Base-by-base conservation (phyloP, 1,284 basidiomycete genomes). In the Cerioporus squamosus region DNA sequence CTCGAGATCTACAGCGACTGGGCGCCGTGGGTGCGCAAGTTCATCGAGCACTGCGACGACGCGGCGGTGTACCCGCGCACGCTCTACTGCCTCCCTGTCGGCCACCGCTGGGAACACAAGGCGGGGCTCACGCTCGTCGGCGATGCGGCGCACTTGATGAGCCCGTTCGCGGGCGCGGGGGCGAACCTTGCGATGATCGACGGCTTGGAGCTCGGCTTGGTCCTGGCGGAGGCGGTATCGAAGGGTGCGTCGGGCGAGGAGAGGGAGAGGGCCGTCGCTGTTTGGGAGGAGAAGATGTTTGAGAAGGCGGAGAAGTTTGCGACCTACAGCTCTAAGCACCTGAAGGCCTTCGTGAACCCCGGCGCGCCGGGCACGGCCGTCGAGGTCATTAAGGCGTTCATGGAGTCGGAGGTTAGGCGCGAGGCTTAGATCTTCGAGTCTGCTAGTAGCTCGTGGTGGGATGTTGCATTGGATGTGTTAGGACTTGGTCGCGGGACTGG, bases 91-190 rank as follows among this genome's bases (percentile, higher is more conserved):
- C 38, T 39, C 38, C 38, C 38, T 12, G 38, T 39, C 3, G 38
- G 18, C 38, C 38, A 39, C 12, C 38, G 18, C 1, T 39, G 38
- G 23, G 44, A 45, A 22, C 44, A 45, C 44, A 23, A 24, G 15
- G 5, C 20, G n/a, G 44, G 60, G 3, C 53, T 54, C 33, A 68
- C 68, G 23, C 56, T 15, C 80, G 81, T 61, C 62, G 66, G 44
- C 44, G 44, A 45, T 22, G 44, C 44, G 3, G 44, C 44, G 22
- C 44, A 45, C 44, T 15, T 45, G 5, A 26, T 45, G 44, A 45
- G 44, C 14, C 44, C 44, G 3, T 24, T 26, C 2, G n/a, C 44
- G 9, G 44, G 44, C 23, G 20, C 44, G 12, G 44, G 44, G 12
- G 44, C 44, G 24, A 45, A 45, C 23, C 44, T 45, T 23, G 44